Evolutionary conservation across 2,329 filamentous ascomycete genomes (phyloP).

Genomic region (Neospermospora avenae): DNA sequence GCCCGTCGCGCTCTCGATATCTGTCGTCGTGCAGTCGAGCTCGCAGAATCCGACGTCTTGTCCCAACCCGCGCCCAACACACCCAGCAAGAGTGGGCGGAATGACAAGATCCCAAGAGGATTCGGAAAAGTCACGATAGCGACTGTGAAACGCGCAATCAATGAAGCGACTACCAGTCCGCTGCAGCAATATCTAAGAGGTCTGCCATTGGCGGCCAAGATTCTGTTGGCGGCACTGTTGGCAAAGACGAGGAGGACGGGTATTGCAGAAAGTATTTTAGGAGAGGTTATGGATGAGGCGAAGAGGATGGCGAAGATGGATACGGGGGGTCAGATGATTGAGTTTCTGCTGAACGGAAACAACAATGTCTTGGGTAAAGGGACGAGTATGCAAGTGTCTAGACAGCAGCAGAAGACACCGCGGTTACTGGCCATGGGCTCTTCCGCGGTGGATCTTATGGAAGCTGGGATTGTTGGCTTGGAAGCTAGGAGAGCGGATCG

Average conservation of each 20-base stretch:
- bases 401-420: slow-evolving; percentile 33
- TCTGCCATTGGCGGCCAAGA: slow-evolving; percentile 76
- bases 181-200: slow-evolving; percentile 84
- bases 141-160: slow-evolving; percentile 91
- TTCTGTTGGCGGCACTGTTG: slow-evolving; percentile 80
- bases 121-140: slow-evolving; percentile 76
- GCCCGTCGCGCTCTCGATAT: slow-evolving; percentile 91
- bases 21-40: slow-evolving; percentile 89
- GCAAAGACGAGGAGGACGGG: slow-evolving; percentile 78
- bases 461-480: slow-evolving; percentile 82
- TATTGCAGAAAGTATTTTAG: slow-evolving; percentile 80
- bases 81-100: slow-evolving; percentile 55
- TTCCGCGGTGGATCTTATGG: slow-evolving; percentile 78
- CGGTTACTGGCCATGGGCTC: slow-evolving; percentile 60
- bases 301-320: slow-evolving; percentile 62
- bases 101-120: slow-evolving; percentile 19
- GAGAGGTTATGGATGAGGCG: slow-evolving; percentile 86
- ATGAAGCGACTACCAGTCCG: slow-evolving; percentile 89
- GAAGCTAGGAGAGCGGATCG: slow-evolving; percentile 79
- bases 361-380: background rate
- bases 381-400: background rate
- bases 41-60: slow-evolving; percentile 72
- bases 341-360: slow-evolving; percentile 45
- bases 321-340: slow-evolving; percentile 57
- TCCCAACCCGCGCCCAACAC: slow-evolving; percentile 46